Evolutionary conservation across 176 grass and related monocot species (phyloP), one percentile per base, ranked within the genome.

Genomic region (Luzula sylvatica): DNA sequence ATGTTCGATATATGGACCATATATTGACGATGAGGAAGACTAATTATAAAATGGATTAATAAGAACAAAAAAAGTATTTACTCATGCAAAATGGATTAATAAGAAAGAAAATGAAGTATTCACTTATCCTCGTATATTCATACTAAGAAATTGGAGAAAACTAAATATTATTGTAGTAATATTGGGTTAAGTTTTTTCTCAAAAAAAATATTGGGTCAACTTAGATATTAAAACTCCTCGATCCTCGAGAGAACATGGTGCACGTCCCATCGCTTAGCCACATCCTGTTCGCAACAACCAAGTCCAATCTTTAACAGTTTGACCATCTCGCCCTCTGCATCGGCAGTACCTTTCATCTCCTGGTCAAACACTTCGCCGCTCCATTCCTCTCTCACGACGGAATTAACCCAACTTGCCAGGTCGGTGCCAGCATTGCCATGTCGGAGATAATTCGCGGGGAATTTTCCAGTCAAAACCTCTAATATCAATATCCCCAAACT

Each of bases 401-500:
- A 96, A 21, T 86, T 65, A 11, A 96, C 90, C 90, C 90, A 96
- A 0, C 50, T 74, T 38, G 77, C 77, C 29, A 96, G 63, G 78
- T 89, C 90, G 3, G 51, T 49, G 20, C 59, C 74, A 4, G 46
- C 70, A 50, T 55, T 68, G 8, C 81, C 84, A 26, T 65, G 64
- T 9, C 51, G 68, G 21, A 86, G 68, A 54, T 86, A 76, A 74
- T 79, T 87, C 0, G 76, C 55, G 2, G 90, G 84, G 46, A 96
- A 89, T 78, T 76, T 86, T 0, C 90, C 85, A 0, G 90, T 96
- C 3, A 96, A 72, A 14, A 89, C 50, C 71, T 89, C 90, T 1
- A 89, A 72, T 45, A 89, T 65, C 28, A 89, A 46, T 45, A 96
- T 89, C 18, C 90, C 90, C 3, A 89, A 68, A 75, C 84, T 96